These are phyloP conservation scores for Dacryopinax primogenitus DNA, from an alignment of 768 basidiomycete genomes.

Conservation along the genomic window DNA sequence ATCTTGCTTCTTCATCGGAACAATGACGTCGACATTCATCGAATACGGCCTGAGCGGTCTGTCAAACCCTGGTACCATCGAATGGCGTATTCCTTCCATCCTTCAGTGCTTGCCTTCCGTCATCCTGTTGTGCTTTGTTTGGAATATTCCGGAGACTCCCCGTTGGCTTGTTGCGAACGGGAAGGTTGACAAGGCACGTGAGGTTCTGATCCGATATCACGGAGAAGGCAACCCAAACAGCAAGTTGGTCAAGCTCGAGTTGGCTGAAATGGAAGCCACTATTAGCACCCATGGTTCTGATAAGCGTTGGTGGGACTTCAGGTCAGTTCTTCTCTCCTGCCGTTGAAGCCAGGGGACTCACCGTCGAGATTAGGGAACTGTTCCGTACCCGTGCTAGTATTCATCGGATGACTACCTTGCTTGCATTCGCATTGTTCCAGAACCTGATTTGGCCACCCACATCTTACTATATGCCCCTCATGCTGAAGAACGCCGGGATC, in stretches of 20 bases:
- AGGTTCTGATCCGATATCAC: slow-evolving; percentile 16
- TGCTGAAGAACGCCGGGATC: slow-evolving; percentile 29
- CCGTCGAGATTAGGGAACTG: background rate
- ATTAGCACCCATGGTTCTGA: slow-evolving; percentile 21
- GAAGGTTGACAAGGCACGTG: slow-evolving; percentile 15
- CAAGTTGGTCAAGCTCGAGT: slow-evolving; percentile 20
- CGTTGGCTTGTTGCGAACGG: slow-evolving; percentile 38
- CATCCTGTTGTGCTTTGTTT: slow-evolving; percentile 51
- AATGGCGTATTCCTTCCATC: slow-evolving; percentile 71
- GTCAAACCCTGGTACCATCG: slow-evolving; percentile 51
- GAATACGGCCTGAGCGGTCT: slow-evolving; percentile 48
- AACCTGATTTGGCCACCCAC: slow-evolving; percentile 22
- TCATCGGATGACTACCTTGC: slow-evolving; percentile 17
- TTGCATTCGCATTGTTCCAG: slow-evolving; percentile 21
- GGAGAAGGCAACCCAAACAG: slow-evolving; percentile 19
- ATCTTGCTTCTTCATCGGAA: slow-evolving; percentile 21
- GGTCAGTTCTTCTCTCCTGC: slow-evolving; percentile 16
- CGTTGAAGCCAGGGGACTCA: background rate
- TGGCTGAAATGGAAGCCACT: slow-evolving; percentile 22
- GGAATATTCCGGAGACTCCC: slow-evolving; percentile 69
- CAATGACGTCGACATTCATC: slow-evolving; percentile 37
- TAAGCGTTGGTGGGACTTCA: slow-evolving; percentile 22
- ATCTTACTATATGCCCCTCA: slow-evolving; percentile 25
- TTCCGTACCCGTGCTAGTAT: slow-evolving; percentile 18
- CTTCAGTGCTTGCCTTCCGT: slow-evolving; percentile 59